Base-by-base conservation (phyloP, 2,329 filamentous ascomycete species). In the Sporothrix dimorphospora region DNA sequence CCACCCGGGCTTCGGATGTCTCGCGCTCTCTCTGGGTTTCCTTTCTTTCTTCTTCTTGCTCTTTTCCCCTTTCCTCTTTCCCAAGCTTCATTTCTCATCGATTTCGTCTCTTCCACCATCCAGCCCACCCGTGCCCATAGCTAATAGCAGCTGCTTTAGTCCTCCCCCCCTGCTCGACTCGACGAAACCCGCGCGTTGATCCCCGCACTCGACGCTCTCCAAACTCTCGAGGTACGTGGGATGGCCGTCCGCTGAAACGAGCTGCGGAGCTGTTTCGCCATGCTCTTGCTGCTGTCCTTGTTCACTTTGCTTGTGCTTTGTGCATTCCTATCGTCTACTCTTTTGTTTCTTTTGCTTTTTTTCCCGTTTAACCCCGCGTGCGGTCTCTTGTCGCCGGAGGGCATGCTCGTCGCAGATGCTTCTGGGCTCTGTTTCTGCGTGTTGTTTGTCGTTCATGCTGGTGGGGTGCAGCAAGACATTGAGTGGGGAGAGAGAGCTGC, bases 251-350 rank as follows among this genome's bases (percentile, higher is more conserved):
- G 66, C 66, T 72, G 72, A 68, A 72, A 63, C 69, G 6, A 63
- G 68, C 63, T 66, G 27, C 38, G 53, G 45, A 63, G 69, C 65
- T 70, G 70, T 73, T 73, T 74, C 61, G 70, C 24, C 68, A 51
- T 72, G 65, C 69, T 70, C 55, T 53, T 27, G 59, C 59, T 49
- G 16, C 42, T 45, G 2, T 66, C 6, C 42, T 1, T 34, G 51
- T 21, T 24, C 38, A 8, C 16, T 27, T 11, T 57, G 27, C 27
- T 6, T 21, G 61, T 8, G 21, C 11, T 30, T 30, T 3, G 16
- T 21, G 53, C 47, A 34, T 51, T 55, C n/a, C 38, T 38, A 6
- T 53, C 30, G 7, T 1, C 40, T 9, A 9, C 8, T 1, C 30
- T 63, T 63, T 65, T 38, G 27, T 5, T 30, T 24, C 21, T 5